phyloP scores from a whole-genome alignment of 306 rosid genomes.

The Bauhinia variegata region DNA sequence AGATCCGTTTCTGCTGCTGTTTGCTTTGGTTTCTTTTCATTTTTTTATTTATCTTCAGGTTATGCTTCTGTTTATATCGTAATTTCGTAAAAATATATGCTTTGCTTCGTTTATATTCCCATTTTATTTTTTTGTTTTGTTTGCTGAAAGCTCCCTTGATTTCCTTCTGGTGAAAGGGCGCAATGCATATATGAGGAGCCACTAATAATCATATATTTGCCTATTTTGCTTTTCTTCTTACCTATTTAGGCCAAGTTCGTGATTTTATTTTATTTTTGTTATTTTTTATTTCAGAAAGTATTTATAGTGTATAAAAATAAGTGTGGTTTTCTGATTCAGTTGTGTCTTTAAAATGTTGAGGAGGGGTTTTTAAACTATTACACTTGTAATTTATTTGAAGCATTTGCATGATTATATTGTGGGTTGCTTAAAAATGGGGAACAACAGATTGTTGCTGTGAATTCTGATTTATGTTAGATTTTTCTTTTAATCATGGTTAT shows the following conservation, averaged over 20 bases:
- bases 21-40: conserved; percentile 20
- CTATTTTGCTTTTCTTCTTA: conserved; percentile 24
- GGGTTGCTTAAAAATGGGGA: too few species aligned
- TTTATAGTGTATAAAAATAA: background rate
- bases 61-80: conserved; percentile 8
- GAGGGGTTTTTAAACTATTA: background rate
- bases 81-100: conserved; percentile 30
- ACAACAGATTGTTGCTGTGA: background rate
- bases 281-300: background rate
- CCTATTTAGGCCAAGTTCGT: conserved; percentile 27
- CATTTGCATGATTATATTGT: too few species aligned
- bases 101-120: conserved; percentile 34
- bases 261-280: too few species aligned
- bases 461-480: conserved; percentile 3
- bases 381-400: too few species aligned
- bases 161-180: conserved; percentile 35
- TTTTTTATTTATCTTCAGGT: conserved; percentile 8
- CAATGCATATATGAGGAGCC: conserved; percentile 50
- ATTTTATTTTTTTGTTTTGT: conserved; percentile 19
- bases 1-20: conserved; percentile 59
- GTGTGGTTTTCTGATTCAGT: background rate
- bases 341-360: conserved; percentile 2
- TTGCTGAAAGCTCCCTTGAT: conserved; percentile 11
- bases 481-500: background rate
- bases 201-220: conserved; percentile 31